These are phyloP conservation scores for Huntiella omanensis DNA, from an alignment of 2,329 filamentous ascomycete species.

Conservation along the genomic window DNA sequence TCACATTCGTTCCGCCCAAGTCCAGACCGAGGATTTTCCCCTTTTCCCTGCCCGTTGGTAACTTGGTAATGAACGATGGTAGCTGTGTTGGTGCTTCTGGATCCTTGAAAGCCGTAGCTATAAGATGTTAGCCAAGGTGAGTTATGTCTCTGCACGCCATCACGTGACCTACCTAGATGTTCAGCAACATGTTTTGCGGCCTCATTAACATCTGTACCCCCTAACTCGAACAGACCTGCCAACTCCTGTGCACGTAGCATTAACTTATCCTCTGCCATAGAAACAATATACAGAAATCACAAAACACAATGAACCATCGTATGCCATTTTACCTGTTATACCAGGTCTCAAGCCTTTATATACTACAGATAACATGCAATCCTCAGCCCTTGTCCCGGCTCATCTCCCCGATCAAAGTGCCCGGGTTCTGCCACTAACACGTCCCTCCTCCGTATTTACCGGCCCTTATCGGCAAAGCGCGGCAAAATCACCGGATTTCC, in stretches of 20 bases:
- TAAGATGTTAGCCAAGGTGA: not conserved
- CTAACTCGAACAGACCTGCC: conserved; percentile 1
- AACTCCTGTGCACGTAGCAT: not conserved
- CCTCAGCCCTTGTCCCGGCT: too few relatives aligned
- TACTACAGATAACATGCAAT: too few relatives aligned
- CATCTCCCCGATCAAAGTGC: too few relatives aligned
- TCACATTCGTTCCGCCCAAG: conserved; percentile 19
- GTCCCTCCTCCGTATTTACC: too few relatives aligned
- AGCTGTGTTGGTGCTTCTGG: conserved; percentile 49
- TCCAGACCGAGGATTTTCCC: conserved; percentile 21
- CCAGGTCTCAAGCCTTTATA: too few relatives aligned
- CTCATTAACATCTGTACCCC: not conserved
- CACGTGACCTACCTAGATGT: conserved; percentile 4
- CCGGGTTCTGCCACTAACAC: too few relatives aligned
- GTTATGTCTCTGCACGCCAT: not conserved
- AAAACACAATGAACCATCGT: too few relatives aligned
- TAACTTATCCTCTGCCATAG: too few relatives aligned
- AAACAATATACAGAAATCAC: too few relatives aligned
- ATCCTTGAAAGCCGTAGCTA: conserved; percentile 32
- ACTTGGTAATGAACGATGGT: conserved; percentile 57
- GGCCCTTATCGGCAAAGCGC: too few relatives aligned
- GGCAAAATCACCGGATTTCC: too few relatives aligned
- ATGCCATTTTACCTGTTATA: too few relatives aligned
- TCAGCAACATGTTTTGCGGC: conserved; percentile 3
- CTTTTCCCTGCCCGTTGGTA: conserved; percentile 64